These are phyloP conservation scores for Pythium inflatum DNA, from an alignment of 352 stramenopile genomes.

Conservation along the genomic window DNA sequence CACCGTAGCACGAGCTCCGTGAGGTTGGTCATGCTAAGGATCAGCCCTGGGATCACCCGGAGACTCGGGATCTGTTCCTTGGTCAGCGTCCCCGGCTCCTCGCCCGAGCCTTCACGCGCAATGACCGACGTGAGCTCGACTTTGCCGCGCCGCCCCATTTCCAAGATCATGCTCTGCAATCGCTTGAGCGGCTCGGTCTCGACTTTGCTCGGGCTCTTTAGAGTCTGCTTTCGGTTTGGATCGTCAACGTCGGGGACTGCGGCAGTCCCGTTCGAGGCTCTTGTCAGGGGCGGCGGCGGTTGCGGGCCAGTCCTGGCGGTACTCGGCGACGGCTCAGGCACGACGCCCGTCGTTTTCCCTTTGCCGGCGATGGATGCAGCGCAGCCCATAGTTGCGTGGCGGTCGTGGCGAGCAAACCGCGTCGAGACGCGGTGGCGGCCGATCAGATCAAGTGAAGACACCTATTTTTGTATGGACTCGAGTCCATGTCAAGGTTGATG, in stretches of 20 bases:
- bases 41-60: conserved; percentile 53
- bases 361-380: background rate
- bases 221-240: conserved; percentile 29
- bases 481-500: too few species aligned
- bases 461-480: background rate
- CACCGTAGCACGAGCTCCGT: conserved; percentile 67
- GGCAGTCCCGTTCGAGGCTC: too few species aligned
- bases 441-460: too few species aligned
- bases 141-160: conserved; percentile 53
- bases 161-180: conserved; percentile 50
- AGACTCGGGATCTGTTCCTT: conserved; percentile 52
- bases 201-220: conserved; percentile 11
- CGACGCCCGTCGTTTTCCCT: background rate
- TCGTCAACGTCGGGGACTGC: conserved; percentile 1
- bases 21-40: conserved; percentile 63
- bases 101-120: conserved; percentile 43
- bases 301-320: background rate
- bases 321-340: background rate
- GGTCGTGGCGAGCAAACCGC: too few species aligned
- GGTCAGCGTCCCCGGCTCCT: conserved; percentile 54
- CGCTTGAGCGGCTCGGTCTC: conserved; percentile 37
- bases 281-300: background rate
- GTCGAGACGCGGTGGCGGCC: too few species aligned
- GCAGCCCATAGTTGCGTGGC: conserved; percentile 15
- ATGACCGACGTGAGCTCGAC: conserved; percentile 68